Evolutionary conservation across 257 asterid genomes (phyloP).

Genomic region (Henckelia pumila): DNA sequence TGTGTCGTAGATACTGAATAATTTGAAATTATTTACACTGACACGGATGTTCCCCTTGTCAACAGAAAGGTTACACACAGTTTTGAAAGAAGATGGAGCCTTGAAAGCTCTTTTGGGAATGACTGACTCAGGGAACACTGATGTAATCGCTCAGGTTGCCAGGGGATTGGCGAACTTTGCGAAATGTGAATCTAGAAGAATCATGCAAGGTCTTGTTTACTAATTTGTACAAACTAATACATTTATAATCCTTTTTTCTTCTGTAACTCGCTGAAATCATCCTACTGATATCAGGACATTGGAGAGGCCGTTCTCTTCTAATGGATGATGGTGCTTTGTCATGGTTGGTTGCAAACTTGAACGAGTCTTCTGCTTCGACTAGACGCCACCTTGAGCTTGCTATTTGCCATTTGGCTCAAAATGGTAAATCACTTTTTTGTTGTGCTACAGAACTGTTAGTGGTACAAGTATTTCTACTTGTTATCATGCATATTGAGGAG

Average conservation of each 20-base stretch:
- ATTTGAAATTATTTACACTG: conserved; percentile 1
- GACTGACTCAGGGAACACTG: conserved; percentile 58
- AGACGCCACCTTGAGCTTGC: conserved; percentile 89
- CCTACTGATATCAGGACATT: conserved; percentile 43
- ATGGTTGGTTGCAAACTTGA: conserved; percentile 73
- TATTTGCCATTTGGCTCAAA: conserved; percentile 93
- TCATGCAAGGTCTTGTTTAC: conserved; percentile 61
- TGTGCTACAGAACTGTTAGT: not conserved
- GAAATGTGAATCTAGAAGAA: conserved; percentile 82
- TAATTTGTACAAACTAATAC: not conserved
- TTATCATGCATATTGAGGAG: not conserved
- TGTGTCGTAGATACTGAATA: no score
- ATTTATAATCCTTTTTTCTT: conserved; percentile 1
- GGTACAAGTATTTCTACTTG: not conserved
- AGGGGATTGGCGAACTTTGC: conserved; percentile 90
- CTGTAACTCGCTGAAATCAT: conserved; percentile 20
- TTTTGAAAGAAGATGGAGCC: conserved; percentile 75
- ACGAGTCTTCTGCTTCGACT: conserved; percentile 48
- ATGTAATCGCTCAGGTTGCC: conserved; percentile 80
- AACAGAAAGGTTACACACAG: conserved; percentile 63
- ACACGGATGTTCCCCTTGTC: conserved; percentile 19
- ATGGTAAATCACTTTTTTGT: conserved; percentile 43
- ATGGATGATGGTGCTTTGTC: conserved; percentile 71
- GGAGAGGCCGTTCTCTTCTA: conserved; percentile 68
- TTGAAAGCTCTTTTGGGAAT: conserved; percentile 67